Evolutionary conservation across 2,329 filamentous ascomycete species (phyloP), one percentile per base, ranked within the genome.

Genomic region (Microsporum canis): DNA sequence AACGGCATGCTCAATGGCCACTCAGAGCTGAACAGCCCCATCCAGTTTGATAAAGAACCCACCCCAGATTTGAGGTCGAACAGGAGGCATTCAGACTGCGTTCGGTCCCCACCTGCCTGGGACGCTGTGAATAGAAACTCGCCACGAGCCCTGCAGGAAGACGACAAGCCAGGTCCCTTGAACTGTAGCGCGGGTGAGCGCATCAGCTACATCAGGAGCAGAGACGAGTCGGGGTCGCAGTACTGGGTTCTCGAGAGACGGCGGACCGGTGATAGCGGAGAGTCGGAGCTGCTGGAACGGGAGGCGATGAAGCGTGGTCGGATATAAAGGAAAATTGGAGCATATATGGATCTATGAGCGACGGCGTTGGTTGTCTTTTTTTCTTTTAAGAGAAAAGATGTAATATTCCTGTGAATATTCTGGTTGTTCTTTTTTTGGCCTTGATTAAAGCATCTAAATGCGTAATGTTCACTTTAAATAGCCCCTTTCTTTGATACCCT

Each of bases 221-320:
- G 59, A n/a, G 67, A 70, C 39, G 65, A 67, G 31, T 68, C 71
- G 29, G 69, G 69, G 33, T 65, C 64, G n/a, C 69, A 71, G 8
- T 67, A 70, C 34, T 75, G 72, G 72, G 68, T 74, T 3, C 59
- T 73, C 10, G 72, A 75, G 64, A 71, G 70, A 59, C 66, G 71
- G 55, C 63, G 71, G 12, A 70, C 69, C 14, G 67, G 67, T 33
- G 72, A 72, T 61, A 68, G 67, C 47, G 71, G 72, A 31, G 70
- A 70, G 62, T 61, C 67, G 36, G 71, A 73, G 66, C 60, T 74
- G 14, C 63, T 73, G 47, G 67, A 70, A 58, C 66, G 69, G 14
- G 70, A 71, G 61, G 63, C 68, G 59, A 63, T 71, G 63, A 66
- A 63, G 36, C 64, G 65, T 38, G 66, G 65, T 5, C 62, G 66